These are phyloP conservation scores for Mortierella sp. DNA, from an alignment of 371 early-diverging fungal genomes.

Conservation along the genomic window DNA sequence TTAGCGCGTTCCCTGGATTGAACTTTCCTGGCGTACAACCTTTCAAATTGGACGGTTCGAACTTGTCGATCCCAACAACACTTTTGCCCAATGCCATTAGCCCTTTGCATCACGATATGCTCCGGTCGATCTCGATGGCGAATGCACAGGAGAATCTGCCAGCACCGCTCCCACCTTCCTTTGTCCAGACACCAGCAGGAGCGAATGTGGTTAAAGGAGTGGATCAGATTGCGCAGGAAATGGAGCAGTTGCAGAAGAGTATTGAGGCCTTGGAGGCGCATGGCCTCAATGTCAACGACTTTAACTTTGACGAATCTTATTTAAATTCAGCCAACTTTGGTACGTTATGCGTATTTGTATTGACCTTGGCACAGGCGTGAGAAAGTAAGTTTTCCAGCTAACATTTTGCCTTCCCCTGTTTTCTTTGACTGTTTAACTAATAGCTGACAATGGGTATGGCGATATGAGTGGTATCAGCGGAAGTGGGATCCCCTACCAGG, in stretches of 20 bases:
- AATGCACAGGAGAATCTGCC: slow-evolving; percentile 10
- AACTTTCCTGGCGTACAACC: slow-evolving; percentile 19
- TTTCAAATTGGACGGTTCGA: slow-evolving; percentile 37
- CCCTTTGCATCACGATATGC: slow-evolving; percentile 44
- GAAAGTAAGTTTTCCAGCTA: background rate
- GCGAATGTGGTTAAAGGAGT: slow-evolving; percentile 31
- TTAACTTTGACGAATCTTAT: slow-evolving; percentile 30
- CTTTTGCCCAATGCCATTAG: slow-evolving; percentile 37
- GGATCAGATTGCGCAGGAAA: slow-evolving; percentile 39
- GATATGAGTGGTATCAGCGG: slow-evolving; percentile 16
- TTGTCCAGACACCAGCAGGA: slow-evolving; percentile 37
- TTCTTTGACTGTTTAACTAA: background rate
- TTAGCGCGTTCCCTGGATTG: slow-evolving; percentile 25
- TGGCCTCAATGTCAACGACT: slow-evolving; percentile 38
- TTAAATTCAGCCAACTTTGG: slow-evolving; percentile 18
- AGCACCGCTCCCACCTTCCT: slow-evolving; percentile 24
- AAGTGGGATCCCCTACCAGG: slow-evolving; percentile 19
- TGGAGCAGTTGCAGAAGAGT: slow-evolving; percentile 42
- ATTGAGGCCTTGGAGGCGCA: slow-evolving; percentile 39
- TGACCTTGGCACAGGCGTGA: no score
- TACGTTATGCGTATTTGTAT: slow-evolving; percentile 4
- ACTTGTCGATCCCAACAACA: slow-evolving; percentile 37
- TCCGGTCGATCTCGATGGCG: slow-evolving; percentile 19
- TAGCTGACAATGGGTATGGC: slow-evolving; percentile 19
- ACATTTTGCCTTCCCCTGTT: background rate